phyloP scores from a whole-genome alignment of 805 yeast genomes.

The Ogataea ganodermae region DNA sequence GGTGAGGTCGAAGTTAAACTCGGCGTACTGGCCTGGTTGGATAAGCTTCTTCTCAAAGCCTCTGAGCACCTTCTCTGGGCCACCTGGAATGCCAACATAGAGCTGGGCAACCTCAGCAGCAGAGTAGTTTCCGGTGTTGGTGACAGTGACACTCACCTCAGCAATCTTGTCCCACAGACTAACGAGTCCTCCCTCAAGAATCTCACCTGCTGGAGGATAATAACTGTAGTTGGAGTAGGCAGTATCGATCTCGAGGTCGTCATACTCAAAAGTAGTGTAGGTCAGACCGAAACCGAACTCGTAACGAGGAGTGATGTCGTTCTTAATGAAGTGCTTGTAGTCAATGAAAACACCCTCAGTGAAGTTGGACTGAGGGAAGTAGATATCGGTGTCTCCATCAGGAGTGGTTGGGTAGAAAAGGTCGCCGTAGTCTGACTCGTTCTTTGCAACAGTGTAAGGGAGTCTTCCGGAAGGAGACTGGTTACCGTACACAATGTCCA shows the following conservation, averaged over 20 bases:
- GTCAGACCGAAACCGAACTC: conserved; percentile 67
- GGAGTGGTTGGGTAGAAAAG: conserved; percentile 37
- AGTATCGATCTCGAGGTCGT: conserved; percentile 20
- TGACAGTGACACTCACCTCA: conserved; percentile 39
- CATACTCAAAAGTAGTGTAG: conserved; percentile 45
- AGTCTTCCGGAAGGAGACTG: conserved; percentile 63
- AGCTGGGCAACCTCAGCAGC: conserved; percentile 48
- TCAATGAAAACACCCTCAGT: conserved; percentile 54
- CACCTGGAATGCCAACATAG: conserved; percentile 44
- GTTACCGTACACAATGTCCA: conserved; percentile 61
- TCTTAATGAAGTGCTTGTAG: conserved; percentile 59
- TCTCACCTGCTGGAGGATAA: conserved; percentile 7
- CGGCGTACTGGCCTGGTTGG: conserved; percentile 35
- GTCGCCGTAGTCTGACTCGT: conserved; percentile 42
- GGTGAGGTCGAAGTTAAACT: conserved; percentile 38
- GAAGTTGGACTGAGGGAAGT: conserved; percentile 45
- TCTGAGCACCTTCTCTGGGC: conserved; percentile 44
- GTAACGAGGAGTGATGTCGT: conserved; percentile 55
- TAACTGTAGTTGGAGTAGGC: conserved; percentile 4
- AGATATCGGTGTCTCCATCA: conserved; percentile 32
- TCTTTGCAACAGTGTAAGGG: conserved; percentile 64
- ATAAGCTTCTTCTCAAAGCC: conserved; percentile 46
- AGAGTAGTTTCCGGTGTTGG: conserved; percentile 40
- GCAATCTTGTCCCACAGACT: conserved; percentile 46
- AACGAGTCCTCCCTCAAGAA: conserved; percentile 41